phyloP scores from a whole-genome alignment of 345 rosid genomes.

The Conringia planisiliqua region DNA sequence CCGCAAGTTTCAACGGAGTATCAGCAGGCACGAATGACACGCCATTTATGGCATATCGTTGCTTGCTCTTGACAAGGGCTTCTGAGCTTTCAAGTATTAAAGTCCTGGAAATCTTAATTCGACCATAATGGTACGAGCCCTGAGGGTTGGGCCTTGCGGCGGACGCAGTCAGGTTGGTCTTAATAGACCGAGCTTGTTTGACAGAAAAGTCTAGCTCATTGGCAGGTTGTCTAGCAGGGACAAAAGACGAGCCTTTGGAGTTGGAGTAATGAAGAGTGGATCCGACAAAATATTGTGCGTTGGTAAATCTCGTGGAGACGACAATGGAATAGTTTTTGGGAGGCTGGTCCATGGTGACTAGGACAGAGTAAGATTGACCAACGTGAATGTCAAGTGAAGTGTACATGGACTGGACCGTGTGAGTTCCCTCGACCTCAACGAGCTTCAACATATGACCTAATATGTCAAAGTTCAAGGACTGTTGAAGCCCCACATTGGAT shows the following conservation, averaged over 20 bases:
- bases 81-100: conserved; percentile 61
- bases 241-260: conserved; percentile 40
- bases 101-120: conserved; percentile 52
- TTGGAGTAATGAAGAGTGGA: conserved; percentile 60
- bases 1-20: background rate
- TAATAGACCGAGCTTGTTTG: conserved; percentile 71
- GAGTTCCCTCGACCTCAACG: conserved; percentile 92
- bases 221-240: conserved; percentile 45
- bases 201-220: conserved; percentile 50
- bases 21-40: background rate
- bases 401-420: conserved; percentile 63
- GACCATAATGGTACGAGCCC: conserved; percentile 89
- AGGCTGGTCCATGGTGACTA: conserved; percentile 77
- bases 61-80: conserved; percentile 33
- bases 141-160: conserved; percentile 92
- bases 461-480: conserved; percentile 61
- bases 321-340: conserved; percentile 53
- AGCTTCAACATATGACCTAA: conserved; percentile 73
- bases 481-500: conserved; percentile 71
- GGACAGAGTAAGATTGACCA: conserved; percentile 82
- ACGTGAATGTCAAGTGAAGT: conserved; percentile 70
- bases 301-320: conserved; percentile 54
- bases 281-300: conserved; percentile 34
- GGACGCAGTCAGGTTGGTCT: conserved; percentile 73
- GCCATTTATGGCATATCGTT: background rate